A percentile compares a stretch with the other conserved stretches of the same genome.
Evolutionary conservation across 2,329 filamentous ascomycete species (phyloP).

Genomic region (Fusarium sp.): DNA sequence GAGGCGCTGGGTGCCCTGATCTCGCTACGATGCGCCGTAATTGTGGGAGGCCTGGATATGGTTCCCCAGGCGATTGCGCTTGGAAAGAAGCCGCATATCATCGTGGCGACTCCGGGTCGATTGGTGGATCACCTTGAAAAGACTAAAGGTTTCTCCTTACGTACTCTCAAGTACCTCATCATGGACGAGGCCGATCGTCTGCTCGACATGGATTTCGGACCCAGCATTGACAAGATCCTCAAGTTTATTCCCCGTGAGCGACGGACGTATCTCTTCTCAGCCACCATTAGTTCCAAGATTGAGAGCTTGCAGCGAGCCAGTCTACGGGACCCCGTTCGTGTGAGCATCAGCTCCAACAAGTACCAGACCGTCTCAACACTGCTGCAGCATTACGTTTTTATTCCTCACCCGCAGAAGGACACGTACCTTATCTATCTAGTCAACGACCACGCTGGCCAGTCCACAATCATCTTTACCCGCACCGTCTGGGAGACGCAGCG

Average conservation of each 20-base stretch:
- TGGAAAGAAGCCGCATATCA: slow-evolving; percentile 94
- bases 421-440: slow-evolving; percentile 88
- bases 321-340: slow-evolving; percentile 85
- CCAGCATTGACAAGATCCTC: slow-evolving; percentile 92
- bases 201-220: slow-evolving; percentile 94
- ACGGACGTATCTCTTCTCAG: slow-evolving; percentile 91
- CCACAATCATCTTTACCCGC: slow-evolving; percentile 90
- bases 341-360: slow-evolving; percentile 85
- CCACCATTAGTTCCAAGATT: slow-evolving; percentile 94
- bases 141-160: slow-evolving; percentile 94
- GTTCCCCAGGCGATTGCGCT: slow-evolving; percentile 91
- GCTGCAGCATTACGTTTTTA: slow-evolving; percentile 88
- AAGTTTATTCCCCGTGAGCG: slow-evolving; percentile 86
- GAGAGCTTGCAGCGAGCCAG: slow-evolving; percentile 93
- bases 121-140: slow-evolving; percentile 95
- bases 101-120: slow-evolving; percentile 92
- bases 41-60: slow-evolving; percentile 97
- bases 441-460: slow-evolving; percentile 90
- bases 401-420: slow-evolving; percentile 91
- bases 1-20: slow-evolving; percentile 91
- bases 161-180: slow-evolving; percentile 87
- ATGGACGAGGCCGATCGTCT: slow-evolving; percentile 96
- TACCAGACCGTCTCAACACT: slow-evolving; percentile 95
- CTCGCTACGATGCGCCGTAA: slow-evolving; percentile 86
- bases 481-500: slow-evolving; percentile 94